Evolutionary conservation across 139 green algal species (phyloP).

Genomic region (Edaphochlamys debaryana): DNA sequence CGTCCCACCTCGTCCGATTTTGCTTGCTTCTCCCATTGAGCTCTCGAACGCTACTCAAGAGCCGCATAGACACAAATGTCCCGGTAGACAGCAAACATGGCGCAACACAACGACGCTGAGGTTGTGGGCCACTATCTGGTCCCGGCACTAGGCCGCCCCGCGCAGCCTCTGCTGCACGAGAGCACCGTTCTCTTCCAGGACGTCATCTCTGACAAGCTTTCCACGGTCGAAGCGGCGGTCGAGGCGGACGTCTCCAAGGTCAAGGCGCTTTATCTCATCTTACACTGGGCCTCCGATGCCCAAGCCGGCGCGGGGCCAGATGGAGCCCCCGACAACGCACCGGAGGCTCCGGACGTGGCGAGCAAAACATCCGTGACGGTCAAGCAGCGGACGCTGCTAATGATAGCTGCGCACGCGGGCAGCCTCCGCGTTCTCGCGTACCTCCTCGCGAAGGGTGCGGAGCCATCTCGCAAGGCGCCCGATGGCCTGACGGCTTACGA

Average conservation of each 20-base stretch:
- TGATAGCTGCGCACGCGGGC: slow-evolving; percentile 57
- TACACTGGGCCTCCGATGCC: slow-evolving; percentile 36
- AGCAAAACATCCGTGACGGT: slow-evolving; percentile 51
- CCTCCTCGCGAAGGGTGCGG: slow-evolving; percentile 50
- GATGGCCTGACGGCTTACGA: slow-evolving; percentile 53
- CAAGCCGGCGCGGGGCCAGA: not conserved
- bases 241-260: slow-evolving; percentile 30
- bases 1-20: no score
- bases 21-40: no score
- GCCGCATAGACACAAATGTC: no score
- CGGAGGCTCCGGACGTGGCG: not conserved
- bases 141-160: slow-evolving; percentile 20
- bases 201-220: slow-evolving; percentile 51
- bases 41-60: no score
- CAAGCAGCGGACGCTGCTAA: slow-evolving; percentile 56
- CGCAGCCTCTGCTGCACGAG: slow-evolving; percentile 50
- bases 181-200: slow-evolving; percentile 53
- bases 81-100: not conserved
- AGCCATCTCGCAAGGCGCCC: slow-evolving; percentile 33
- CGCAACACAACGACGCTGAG: slow-evolving; percentile 13
- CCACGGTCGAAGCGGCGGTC: slow-evolving; percentile 34
- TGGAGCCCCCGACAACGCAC: not conserved
- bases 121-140: slow-evolving; percentile 61
- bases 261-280: slow-evolving; percentile 40
- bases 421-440: slow-evolving; percentile 46